phyloP scores from a whole-genome alignment of 2,329 filamentous ascomycete genomes.

The Claviceps citrina region DNA sequence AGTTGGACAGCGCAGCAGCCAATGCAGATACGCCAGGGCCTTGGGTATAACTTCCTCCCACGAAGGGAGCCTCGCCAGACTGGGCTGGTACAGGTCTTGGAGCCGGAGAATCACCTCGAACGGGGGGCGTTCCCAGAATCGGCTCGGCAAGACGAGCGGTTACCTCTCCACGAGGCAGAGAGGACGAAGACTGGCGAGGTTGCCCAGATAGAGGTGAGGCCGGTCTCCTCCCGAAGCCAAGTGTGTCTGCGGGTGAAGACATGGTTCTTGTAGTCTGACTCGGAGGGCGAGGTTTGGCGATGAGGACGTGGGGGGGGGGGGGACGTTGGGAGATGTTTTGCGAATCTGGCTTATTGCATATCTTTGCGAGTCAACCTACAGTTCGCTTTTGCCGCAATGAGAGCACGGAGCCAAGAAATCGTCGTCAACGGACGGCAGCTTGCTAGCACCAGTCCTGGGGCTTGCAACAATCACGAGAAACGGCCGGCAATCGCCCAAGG shows the following conservation, averaged over 20 bases:
- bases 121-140: slow-evolving; percentile 27
- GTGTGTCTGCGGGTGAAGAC: slow-evolving; percentile 23
- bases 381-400: neutral
- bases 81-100: slow-evolving; percentile 10
- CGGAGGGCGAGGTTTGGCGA: neutral
- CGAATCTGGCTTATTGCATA: slow-evolving; percentile 1
- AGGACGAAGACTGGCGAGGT: slow-evolving; percentile 32
- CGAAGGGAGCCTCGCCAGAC: slow-evolving; percentile 44
- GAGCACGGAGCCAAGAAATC: neutral
- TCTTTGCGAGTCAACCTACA: neutral
- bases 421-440: neutral
- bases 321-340: neutral
- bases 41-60: slow-evolving; percentile 46
- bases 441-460: neutral
- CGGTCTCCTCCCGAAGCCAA: slow-evolving; percentile 24
- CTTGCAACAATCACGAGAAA: neutral
- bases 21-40: slow-evolving; percentile 79
- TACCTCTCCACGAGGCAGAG: slow-evolving; percentile 40
- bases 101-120: slow-evolving; percentile 20
- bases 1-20: slow-evolving; percentile 70
- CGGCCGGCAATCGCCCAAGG: neutral
- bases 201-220: slow-evolving; percentile 33
- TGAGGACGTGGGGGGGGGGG: no score
- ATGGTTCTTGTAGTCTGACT: slow-evolving; percentile 10
- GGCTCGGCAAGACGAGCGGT: slow-evolving; percentile 48